Evolutionary conservation across 2,329 filamentous ascomycete species (phyloP).

Genomic region (Trichophyton benhamiae): DNA sequence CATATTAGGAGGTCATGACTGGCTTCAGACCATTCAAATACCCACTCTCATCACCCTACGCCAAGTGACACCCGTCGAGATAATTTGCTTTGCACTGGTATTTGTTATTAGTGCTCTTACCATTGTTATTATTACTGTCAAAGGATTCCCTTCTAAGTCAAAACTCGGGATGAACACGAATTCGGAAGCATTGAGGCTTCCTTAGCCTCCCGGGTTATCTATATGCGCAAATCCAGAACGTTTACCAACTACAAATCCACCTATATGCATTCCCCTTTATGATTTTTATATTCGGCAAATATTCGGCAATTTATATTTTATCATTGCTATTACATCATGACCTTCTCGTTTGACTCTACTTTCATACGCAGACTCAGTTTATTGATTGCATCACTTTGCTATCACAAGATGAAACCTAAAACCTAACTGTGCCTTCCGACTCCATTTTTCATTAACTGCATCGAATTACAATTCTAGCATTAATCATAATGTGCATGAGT

Average conservation of each 20-base stretch:
- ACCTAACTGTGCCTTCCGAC: too few species aligned
- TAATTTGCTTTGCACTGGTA: background rate
- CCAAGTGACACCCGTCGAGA: background rate
- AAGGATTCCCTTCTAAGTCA: background rate
- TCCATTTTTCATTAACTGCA: background rate
- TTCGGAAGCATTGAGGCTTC: background rate
- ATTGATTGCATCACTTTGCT: background rate
- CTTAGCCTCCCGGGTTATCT: background rate
- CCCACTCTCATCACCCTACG: background rate
- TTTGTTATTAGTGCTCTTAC: background rate
- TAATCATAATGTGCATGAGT: background rate
- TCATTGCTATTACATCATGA: background rate
- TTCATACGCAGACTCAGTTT: background rate
- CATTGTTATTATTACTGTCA: background rate
- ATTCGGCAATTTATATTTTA: background rate
- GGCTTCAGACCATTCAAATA: background rate
- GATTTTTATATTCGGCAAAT: background rate
- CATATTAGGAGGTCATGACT: background rate
- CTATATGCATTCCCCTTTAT: background rate
- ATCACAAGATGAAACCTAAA: background rate
- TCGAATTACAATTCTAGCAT: background rate
- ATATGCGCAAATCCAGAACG: background rate
- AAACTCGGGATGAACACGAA: background rate
- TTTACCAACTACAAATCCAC: background rate
- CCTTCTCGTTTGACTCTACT: background rate